Evolutionary conservation across 805 yeast species (phyloP).

Genomic region (Lipomyces sp.): DNA sequence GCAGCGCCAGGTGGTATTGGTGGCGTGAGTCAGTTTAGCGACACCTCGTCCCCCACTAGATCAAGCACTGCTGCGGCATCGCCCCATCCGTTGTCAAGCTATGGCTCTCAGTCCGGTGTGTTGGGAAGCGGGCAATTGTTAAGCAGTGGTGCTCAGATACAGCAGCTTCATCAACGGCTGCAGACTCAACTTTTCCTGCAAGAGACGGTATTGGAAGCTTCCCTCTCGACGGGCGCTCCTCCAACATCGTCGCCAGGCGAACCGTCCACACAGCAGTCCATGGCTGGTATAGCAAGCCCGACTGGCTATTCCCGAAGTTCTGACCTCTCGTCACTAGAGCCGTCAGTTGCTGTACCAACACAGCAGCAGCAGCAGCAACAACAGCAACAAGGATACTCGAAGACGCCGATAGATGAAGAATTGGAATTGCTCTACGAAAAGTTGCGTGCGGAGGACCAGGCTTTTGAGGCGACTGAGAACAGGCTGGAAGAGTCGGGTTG

Average conservation of each 20-base stretch:
- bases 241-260: no score
- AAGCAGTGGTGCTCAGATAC: neutral
- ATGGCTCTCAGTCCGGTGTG: no score
- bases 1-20: neutral
- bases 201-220: constrained; percentile 2
- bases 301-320: no score
- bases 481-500: constrained; percentile 23
- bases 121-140: no score
- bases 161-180: constrained; percentile 10
- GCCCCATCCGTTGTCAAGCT: no score
- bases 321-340: no score
- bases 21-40: neutral
- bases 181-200: constrained; percentile 13
- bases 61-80: neutral
- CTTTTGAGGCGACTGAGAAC: constrained; percentile 26
- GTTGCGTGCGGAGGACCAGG: constrained; percentile 23
- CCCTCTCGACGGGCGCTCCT: no score
- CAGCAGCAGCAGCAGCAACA: no score
- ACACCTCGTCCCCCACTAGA: neutral
- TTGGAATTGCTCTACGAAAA: constrained; percentile 7
- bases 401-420: constrained; percentile 13
- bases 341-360: no score
- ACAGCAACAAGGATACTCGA: no score
- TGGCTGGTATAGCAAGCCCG: no score
- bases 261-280: no score